Base-by-base conservation (phyloP, 2,329 filamentous ascomycete species). In the Cytospora paraplurivora region DNA sequence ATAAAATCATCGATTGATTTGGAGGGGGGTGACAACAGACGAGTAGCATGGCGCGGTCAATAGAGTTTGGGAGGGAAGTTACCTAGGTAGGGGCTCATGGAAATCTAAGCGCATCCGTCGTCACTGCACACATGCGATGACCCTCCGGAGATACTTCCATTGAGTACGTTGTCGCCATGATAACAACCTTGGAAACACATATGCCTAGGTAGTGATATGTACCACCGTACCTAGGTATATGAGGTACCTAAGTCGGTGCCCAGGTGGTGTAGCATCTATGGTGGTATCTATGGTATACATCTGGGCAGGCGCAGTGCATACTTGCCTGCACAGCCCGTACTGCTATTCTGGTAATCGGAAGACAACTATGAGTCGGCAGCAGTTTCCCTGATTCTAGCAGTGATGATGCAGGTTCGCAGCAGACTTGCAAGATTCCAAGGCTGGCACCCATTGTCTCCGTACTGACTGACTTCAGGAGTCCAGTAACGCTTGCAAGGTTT, bases 321-420 rank as follows among this genome's bases (percentile, higher is more conserved):
- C 44, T n/a, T 47, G 44, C n/a, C 27, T 27, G 27, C 27, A 27
- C 27, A 27, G 27, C 27, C 27, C 27, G 27, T 27, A 21, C 21
- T 47, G 44, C 44, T 47, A 47, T 47, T 47, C 44, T 47, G 7
- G n/a, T 47, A 15, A 44, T 44, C n/a, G 41, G n/a, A 44, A 44
- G 41, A 15, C 15, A n/a, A 44, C 17, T 44, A 17, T 13, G 12
- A 37, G 35, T 10, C 17, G n/a, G 44, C 44, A 47, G 44, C 44
- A 47, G n/a, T 47, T 47, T 47, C 44, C 21, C 44, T 21, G 12
- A 37, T 10, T 37, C 6, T 37, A 19, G 3, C 44, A 21, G 2
- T 21, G n/a, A 11, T 19, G 15, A 44, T 44, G 41, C 41, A 19
- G 41, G 44, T 47, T 47, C n/a, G 21, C 44, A 47, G 44, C 17